Evolutionary conservation across 352 stramenopile species (phyloP), one percentile per base, ranked within the genome.

Genomic region (Globisporangium megalacanthum): DNA sequence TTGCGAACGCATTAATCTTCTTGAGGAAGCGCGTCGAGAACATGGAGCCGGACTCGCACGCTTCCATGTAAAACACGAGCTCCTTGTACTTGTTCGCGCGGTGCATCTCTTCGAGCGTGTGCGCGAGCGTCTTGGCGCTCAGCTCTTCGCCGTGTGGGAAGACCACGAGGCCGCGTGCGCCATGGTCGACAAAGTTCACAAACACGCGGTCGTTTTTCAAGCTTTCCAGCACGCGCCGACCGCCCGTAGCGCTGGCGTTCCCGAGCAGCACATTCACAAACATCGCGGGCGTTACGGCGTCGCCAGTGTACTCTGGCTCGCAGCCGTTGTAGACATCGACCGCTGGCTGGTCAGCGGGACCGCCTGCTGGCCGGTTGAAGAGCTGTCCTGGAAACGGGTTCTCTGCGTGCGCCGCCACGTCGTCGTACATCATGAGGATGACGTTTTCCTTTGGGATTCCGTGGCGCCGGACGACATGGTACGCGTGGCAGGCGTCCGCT

Each of bases 401-500:
- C 33, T 75, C 60, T n/a, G 74, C 47, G 65, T 81, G 73, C 57
- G 65, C 66, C 0, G 89, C 88, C n/a, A 91, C 83, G 62, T 97
- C 91, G 65, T 97, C 87, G 71, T 94, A 96, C 83, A 93, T 96
- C 88, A 97, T 96, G 42, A 96, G 79, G 56, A 97, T 80, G 37
- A 97, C 88, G 58, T 95, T 92, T 51, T 96, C 84, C 14, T 54
- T 67, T 9, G 86, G 80, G 42, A 97, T 95, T 11, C 91, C 91
- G 61, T 96, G 87, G 48, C 75, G 73, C 1, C 79, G 79, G 41
- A 97, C 80, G 37, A 96, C 79, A 60, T 97, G 89, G 73, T 97
- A 97, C 19, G 88, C 88, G 62, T 97, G 91, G 56, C 84, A 94
- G 22, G 72, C 84, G 65, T 97, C 88, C 9, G 89, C 75, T 54